Percentiles rank a stretch among this genome's conserved stretches.
Conservation (phyloP, 352 stramenopile genomes). For the Globisporangium lucens region DNA sequence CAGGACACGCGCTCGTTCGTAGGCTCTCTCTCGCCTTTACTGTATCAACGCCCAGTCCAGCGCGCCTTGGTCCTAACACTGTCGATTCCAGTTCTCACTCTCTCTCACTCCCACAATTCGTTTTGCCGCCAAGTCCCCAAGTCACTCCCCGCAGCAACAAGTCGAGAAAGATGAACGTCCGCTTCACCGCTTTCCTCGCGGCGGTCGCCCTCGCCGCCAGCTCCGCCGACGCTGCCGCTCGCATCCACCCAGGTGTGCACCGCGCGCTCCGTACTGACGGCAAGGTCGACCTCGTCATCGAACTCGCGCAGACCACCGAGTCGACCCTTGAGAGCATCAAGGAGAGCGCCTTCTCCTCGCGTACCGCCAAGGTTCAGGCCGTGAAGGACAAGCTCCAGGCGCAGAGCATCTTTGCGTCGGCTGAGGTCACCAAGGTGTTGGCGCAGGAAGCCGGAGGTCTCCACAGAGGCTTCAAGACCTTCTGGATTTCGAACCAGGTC, state of each 20-base stretch:
- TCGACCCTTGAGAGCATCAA: not conserved
- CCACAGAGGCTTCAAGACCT: not conserved
- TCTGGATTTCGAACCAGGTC: conserved; percentile 5
- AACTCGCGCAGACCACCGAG: not conserved
- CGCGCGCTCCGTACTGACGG: not conserved
- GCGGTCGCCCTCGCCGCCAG: not conserved
- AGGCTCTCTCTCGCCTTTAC: too few species aligned
- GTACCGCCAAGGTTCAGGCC: not conserved
- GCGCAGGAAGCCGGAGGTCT: not conserved
- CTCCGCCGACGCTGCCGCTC: not conserved
- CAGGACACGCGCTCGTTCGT: too few species aligned
- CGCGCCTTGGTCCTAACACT: too few species aligned
- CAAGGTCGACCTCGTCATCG: not conserved
- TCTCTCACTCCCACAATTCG: not conserved
- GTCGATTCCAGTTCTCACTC: too few species aligned
- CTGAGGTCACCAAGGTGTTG: not conserved
- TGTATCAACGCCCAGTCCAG: too few species aligned
- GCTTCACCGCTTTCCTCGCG: not conserved
- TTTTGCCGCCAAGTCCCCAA: not conserved
- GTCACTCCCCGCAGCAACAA: not conserved
- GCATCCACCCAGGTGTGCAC: not conserved
- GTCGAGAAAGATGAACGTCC: conserved; percentile 1
- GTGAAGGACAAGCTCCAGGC: not conserved
- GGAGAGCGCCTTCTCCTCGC: not conserved
- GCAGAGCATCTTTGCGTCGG: not conserved